Base-by-base conservation (phyloP, 2,329 filamentous ascomycete species). In the Fusarium sp. region DNA sequence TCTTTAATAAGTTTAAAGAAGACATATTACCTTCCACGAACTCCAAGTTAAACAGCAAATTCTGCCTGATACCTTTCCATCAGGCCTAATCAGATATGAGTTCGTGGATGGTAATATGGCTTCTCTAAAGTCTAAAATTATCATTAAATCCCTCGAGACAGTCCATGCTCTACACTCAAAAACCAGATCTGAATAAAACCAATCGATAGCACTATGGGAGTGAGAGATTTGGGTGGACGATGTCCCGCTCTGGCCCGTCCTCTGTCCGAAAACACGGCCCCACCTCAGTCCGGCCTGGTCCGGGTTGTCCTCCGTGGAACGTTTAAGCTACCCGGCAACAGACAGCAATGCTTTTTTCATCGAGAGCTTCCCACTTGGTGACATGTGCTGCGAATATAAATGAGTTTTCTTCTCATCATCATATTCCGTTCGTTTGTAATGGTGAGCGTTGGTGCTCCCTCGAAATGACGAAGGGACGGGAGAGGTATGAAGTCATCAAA, bases 401-500 rank as follows among this genome's bases (percentile, higher is more conserved):
- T 15, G 1, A 25, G 2, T 15, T 42, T 42, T 6, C 14, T 33
- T n/a, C 8, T 22, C 7, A 6, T 46, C 25, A n/a, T 12, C 11
- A 36, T 42, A 12, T 39, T 50, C 14, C 17, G 18, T 11, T 33
- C 22, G 6, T 47, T 13, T 9, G 10, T n/a, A 20, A 39, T 14
- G 29, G 25, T 38, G 9, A 25, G 35, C 18, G 18, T 41, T 45
- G 10, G 49, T 39, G 27, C 33, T 52, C 44, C 35, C 22, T 15
- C 12, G 20, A 41, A 7, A 66, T 66, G 59, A 63, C 63, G 59
- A 52, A 46, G 38, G 50, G 22, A 57, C 25, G 25, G 8, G 45
- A 49, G 29, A 29, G 35, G 25, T 49, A 67, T 67, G 60, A 67
- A 65, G 53, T 60, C 60, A 67, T 67, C 52, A 10, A 20, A 18